These are phyloP conservation scores for Ustilago xerochloae DNA, from an alignment of 1,284 basidiomycete genomes.

Conservation along the genomic window DNA sequence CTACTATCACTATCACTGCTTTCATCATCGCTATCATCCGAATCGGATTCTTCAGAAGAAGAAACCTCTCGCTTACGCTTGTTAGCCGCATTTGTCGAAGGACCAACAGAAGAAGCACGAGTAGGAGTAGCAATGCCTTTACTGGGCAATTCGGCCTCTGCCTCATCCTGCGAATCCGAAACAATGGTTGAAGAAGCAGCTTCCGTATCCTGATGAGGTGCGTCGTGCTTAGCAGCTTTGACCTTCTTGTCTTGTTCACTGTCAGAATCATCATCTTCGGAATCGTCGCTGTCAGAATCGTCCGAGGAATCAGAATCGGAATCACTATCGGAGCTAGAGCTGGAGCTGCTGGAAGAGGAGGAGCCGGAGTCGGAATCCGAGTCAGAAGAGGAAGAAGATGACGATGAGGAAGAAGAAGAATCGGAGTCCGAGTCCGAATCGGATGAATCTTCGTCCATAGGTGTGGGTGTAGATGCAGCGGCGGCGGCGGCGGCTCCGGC, in stretches of 20 bases:
- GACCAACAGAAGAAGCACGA: slow-evolving; percentile 14
- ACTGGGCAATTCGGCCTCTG: slow-evolving; percentile 37
- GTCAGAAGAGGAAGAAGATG: slow-evolving; percentile 1
- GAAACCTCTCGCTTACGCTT: slow-evolving; percentile 31
- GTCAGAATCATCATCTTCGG: slow-evolving; percentile 18
- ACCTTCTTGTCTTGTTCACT: slow-evolving; percentile 32
- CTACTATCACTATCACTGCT: slow-evolving; percentile 19
- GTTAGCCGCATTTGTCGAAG: neutral
- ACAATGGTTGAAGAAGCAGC: slow-evolving; percentile 34
- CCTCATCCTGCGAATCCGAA: slow-evolving; percentile 46
- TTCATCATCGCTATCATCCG: slow-evolving; percentile 17
- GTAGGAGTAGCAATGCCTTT: slow-evolving; percentile 39
- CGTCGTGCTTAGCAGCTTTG: slow-evolving; percentile 24
- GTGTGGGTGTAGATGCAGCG: slow-evolving; percentile 1
- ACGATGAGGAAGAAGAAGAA: neutral
- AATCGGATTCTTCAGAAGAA: slow-evolving; percentile 19
- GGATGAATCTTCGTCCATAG: slow-evolving; percentile 38
- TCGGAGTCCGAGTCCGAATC: no score
- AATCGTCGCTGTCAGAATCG: slow-evolving; percentile 15
- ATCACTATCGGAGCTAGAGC: slow-evolving; percentile 7
- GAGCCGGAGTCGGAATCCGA: neutral
- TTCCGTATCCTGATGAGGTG: slow-evolving; percentile 33
- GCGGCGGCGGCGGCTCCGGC: neutral
- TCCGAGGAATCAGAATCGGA: slow-evolving; percentile 22
- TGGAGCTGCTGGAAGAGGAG: slow-evolving; percentile 5